phyloP scores from a whole-genome alignment of 2,329 filamentous ascomycete genomes.

The Monosporascus sp. region DNA sequence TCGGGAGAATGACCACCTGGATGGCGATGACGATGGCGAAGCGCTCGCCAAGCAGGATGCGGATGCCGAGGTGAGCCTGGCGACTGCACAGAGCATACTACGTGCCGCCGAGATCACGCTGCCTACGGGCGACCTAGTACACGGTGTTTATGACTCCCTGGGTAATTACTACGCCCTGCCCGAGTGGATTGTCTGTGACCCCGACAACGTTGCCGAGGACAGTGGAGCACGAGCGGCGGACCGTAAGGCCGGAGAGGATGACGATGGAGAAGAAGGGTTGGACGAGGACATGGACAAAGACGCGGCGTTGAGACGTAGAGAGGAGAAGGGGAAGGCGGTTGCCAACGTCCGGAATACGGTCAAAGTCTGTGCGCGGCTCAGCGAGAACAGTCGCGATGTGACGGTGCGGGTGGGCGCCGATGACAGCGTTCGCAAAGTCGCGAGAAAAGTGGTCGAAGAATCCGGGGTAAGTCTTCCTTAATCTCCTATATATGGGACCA shows the following conservation, averaged over 20 bases:
- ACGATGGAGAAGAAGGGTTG: background rate
- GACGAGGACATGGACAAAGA: conserved; percentile 19
- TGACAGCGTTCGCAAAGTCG: conserved; percentile 61
- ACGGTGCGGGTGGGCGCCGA: conserved; percentile 50
- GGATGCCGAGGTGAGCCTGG: conserved; percentile 35
- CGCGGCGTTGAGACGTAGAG: conserved; percentile 36
- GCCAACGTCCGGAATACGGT: conserved; percentile 49
- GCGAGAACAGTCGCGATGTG: conserved; percentile 62
- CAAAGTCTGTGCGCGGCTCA: conserved; percentile 57
- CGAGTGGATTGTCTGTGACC: conserved; percentile 64
- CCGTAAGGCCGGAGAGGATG: background rate
- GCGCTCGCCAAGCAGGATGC: too few relatives aligned
- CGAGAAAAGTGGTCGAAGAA: conserved; percentile 58
- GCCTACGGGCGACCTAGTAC: conserved; percentile 65
- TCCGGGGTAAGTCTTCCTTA: conserved; percentile 48
- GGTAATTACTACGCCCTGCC: conserved; percentile 67
- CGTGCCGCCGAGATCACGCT: conserved; percentile 72
- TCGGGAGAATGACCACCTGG: background rate
- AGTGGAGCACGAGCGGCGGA: conserved; percentile 6
- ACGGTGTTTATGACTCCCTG: conserved; percentile 66
- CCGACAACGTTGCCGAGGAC: conserved; percentile 45
- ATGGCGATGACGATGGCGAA: conserved; percentile 13
- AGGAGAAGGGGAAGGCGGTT: conserved; percentile 57
- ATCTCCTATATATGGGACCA: conserved; percentile 1
- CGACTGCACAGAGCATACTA: conserved; percentile 74